Percentiles rank a stretch among this genome's conserved stretches.
Evolutionary conservation across 192 early-diverging fungal species (phyloP).

Genomic region (Linnemannia schmuckeri): DNA sequence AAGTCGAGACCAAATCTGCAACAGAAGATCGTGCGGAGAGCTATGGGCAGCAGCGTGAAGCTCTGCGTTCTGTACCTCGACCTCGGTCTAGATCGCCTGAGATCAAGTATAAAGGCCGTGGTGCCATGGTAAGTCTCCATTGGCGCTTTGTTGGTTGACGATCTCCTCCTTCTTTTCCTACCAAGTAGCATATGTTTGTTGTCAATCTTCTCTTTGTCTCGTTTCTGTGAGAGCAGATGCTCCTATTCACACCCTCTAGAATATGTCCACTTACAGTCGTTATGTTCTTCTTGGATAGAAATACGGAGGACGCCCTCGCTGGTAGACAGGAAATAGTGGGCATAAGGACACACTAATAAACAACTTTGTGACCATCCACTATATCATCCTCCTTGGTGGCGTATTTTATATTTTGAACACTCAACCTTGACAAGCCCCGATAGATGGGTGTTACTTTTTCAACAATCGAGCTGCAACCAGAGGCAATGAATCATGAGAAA

Average conservation of each 20-base stretch:
- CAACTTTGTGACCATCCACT: not conserved
- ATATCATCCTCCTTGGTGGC: too few relatives aligned
- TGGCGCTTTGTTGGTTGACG: not conserved
- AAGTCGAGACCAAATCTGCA: not conserved
- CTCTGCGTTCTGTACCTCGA: conserved; percentile 3
- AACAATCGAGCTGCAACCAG: not conserved
- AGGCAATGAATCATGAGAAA: not conserved
- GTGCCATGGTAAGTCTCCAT: conserved; percentile 58
- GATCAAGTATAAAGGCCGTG: conserved; percentile 69
- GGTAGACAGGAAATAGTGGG: not conserved
- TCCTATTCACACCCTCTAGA: too few relatives aligned
- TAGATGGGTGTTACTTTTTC: not conserved
- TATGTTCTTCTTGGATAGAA: not conserved
- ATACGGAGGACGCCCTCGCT: not conserved
- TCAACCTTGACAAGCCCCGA: not conserved
- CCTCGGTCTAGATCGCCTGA: conserved; percentile 52
- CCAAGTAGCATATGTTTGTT: not conserved
- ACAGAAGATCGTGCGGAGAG: not conserved
- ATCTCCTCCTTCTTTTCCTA: not conserved
- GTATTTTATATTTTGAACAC: too few relatives aligned
- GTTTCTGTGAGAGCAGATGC: not conserved
- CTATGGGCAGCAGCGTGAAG: conserved; percentile 8
- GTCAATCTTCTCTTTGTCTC: not conserved
- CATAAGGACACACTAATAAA: not conserved
- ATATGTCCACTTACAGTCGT: not conserved